phyloP scores from a whole-genome alignment of 148 eudicot species.

The Camellia granthamiana region DNA sequence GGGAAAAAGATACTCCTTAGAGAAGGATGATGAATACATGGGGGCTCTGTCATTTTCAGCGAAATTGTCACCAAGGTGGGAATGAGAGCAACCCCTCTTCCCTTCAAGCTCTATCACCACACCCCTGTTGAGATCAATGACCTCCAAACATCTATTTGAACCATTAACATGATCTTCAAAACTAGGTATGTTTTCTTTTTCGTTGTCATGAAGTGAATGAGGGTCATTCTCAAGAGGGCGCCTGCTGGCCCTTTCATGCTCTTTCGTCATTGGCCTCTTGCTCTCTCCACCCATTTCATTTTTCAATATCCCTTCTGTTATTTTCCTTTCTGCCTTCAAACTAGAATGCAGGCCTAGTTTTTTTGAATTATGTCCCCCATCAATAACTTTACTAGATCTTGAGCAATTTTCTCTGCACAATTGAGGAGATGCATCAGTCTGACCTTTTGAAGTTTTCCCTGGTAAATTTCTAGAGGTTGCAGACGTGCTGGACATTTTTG shows the following conservation, averaged over 20 bases:
- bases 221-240: background rate
- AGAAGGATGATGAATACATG: too few species aligned
- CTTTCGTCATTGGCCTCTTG: conserved; percentile 4
- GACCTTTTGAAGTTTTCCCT: conserved; percentile 2
- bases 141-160: conserved; percentile 22
- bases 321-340: conserved; percentile 13
- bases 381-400: conserved; percentile 14
- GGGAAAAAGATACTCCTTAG: too few species aligned
- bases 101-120: background rate
- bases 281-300: conserved; percentile 17
- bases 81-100: conserved; percentile 6
- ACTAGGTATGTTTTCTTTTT: conserved; percentile 8
- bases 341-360: conserved; percentile 7
- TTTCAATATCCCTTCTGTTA: conserved; percentile 1
- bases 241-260: background rate
- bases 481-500: background rate
- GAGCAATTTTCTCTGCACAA: conserved; percentile 11
- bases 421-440: background rate
- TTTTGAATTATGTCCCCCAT: conserved; percentile 3
- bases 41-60: background rate
- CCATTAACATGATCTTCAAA: conserved; percentile 25
- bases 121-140: conserved; percentile 23
- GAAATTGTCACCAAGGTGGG: background rate
- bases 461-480: background rate
- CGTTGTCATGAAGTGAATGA: background rate